A percentile compares a stretch with the other conserved stretches of the same genome.
Evolutionary conservation across 805 yeast genomes (phyloP).

Genomic region (Spathaspora gorwiae): DNA sequence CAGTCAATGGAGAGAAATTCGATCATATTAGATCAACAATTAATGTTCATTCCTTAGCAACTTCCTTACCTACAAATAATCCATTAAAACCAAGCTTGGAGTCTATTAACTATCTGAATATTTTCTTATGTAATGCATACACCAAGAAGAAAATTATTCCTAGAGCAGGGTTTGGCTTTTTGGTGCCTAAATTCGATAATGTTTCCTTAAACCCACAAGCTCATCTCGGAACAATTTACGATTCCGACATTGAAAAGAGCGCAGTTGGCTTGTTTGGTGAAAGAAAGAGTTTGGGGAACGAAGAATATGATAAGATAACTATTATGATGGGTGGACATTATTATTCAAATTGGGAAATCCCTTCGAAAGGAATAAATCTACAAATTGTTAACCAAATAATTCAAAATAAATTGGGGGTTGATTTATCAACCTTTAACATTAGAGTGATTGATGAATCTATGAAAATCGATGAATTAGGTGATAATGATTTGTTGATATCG

Average conservation of each 20-base stretch:
- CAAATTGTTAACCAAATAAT: conserved; percentile 24
- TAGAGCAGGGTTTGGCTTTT: conserved; percentile 73
- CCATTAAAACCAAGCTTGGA: conserved; percentile 15
- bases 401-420: conserved; percentile 19
- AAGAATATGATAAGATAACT: conserved; percentile 64
- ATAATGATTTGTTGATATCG: conserved; percentile 27
- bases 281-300: neutral
- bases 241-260: conserved; percentile 73
- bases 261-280: conserved; percentile 8
- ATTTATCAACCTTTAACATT: conserved; percentile 10
- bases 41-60: conserved; percentile 38
- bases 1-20: conserved; percentile 21
- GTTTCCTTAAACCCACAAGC: conserved; percentile 43
- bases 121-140: conserved; percentile 68
- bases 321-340: conserved; percentile 88
- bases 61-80: conserved; percentile 18
- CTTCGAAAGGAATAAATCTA: conserved; percentile 23
- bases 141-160: conserved; percentile 33
- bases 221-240: conserved; percentile 84
- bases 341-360: conserved; percentile 25
- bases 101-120: conserved; percentile 36
- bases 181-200: conserved; percentile 56
- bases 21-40: conserved; percentile 63
- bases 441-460: conserved; percentile 18
- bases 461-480: conserved; percentile 9